Evolutionary conservation across 129 eudicot genomes (phyloP).

Genomic region (Flaveria brownii): DNA sequence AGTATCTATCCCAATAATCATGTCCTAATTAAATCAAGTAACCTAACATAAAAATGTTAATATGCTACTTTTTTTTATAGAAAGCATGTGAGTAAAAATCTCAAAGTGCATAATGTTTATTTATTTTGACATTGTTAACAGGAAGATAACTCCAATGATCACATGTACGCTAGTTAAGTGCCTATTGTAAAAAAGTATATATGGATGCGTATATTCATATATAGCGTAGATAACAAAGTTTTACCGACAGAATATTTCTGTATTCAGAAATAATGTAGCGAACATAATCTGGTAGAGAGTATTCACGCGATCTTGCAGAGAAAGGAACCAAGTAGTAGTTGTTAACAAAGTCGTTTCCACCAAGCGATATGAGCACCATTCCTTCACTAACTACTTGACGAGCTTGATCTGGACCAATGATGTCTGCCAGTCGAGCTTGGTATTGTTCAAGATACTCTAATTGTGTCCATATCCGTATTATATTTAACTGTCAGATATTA

Average conservation of each 20-base stretch:
- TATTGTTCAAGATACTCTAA: constrained; percentile 39
- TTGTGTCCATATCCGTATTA: constrained; percentile 38
- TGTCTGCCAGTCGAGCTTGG: constrained; percentile 26
- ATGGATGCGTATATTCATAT: not conserved
- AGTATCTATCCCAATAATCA: not conserved
- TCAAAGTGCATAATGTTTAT: not conserved
- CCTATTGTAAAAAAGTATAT: not conserved
- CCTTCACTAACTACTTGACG: constrained; percentile 25
- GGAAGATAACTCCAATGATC: not conserved
- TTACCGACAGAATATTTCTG: constrained; percentile 34
- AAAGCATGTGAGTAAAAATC: not conserved
- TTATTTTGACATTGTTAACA: not conserved
- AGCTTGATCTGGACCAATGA: constrained; percentile 31
- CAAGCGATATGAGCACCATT: constrained; percentile 36
- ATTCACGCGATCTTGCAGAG: constrained; percentile 41
- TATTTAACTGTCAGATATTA: constrained; percentile 30
- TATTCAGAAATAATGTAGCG: constrained; percentile 36
- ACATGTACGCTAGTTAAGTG: not conserved
- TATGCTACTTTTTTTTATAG: not conserved
- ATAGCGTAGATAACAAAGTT: not conserved
- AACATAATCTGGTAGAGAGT: constrained; percentile 37
- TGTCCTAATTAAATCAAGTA: too few species aligned
- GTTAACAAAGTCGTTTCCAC: constrained; percentile 48
- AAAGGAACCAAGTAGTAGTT: constrained; percentile 42
- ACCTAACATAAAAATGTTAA: not conserved